These are phyloP conservation scores for Candida sonorensis DNA, from an alignment of 805 yeast species.

Conservation along the genomic window DNA sequence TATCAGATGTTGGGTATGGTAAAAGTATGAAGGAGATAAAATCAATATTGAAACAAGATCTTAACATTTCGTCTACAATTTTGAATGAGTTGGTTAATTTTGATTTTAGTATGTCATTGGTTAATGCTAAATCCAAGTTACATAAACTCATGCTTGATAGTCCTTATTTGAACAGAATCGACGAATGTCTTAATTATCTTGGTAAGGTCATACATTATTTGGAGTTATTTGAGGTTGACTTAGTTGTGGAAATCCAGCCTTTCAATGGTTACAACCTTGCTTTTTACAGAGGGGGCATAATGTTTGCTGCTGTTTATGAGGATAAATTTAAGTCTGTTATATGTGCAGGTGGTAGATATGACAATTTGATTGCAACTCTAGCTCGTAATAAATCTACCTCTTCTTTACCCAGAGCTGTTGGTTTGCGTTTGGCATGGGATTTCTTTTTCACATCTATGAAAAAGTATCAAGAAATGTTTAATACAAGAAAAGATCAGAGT, in stretches of 20 bases:
- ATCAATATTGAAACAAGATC: constrained; percentile 44
- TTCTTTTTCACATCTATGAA: constrained; percentile 47
- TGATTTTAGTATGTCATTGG: constrained; percentile 68
- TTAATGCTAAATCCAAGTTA: constrained; percentile 54
- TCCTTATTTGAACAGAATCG: constrained; percentile 54
- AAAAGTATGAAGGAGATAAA: constrained; percentile 55
- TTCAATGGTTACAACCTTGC: constrained; percentile 75
- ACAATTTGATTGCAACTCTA: constrained; percentile 57
- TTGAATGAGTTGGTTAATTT: constrained; percentile 76
- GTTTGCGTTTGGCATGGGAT: constrained; percentile 78
- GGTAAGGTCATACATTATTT: constrained; percentile 48
- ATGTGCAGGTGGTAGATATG: constrained; percentile 95
- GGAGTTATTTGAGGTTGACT: constrained; percentile 49
- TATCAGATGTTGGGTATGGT: constrained; percentile 74
- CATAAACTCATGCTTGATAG: constrained; percentile 70
- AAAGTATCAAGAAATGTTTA: constrained; percentile 34
- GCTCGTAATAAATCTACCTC: constrained; percentile 39
- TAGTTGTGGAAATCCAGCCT: constrained; percentile 58
- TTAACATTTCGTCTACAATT: constrained; percentile 74
- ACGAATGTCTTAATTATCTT: constrained; percentile 57
- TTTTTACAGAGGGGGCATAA: constrained; percentile 73
- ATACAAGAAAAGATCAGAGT: constrained; percentile 12
- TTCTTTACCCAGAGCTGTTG: constrained; percentile 60
- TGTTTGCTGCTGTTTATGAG: constrained; percentile 82
- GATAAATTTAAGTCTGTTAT: constrained; percentile 46